Evolutionary conservation across 805 yeast species (phyloP).

Genomic region (Starmerella cellae): DNA sequence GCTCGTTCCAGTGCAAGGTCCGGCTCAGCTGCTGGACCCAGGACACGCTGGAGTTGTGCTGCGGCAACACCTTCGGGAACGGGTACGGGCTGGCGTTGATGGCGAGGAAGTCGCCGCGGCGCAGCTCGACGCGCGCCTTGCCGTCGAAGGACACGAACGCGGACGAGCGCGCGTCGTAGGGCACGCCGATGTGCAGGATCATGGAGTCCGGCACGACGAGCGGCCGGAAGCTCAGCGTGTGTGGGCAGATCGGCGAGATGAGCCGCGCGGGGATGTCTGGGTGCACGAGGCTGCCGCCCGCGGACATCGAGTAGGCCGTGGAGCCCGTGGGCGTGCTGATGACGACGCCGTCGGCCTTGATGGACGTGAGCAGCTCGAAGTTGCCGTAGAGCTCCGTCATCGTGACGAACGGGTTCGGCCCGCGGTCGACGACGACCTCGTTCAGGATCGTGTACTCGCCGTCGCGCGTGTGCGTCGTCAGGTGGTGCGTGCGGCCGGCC

Average conservation of each 20-base stretch:
- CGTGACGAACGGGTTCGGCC: slow-evolving; percentile 86
- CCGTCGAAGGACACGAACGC: slow-evolving; percentile 99
- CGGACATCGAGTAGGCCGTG: slow-evolving; percentile 87
- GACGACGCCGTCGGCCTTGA: slow-evolving; percentile 88
- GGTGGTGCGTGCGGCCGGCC: slow-evolving; percentile 23
- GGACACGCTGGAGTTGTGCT: slow-evolving; percentile 46
- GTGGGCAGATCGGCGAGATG: slow-evolving; percentile 94
- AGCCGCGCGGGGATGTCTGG: slow-evolving; percentile 88
- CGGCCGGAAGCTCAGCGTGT: slow-evolving; percentile 84
- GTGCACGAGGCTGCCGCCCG: slow-evolving; percentile 90
- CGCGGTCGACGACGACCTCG: slow-evolving; percentile 83
- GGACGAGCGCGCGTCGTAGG: slow-evolving; percentile 66
- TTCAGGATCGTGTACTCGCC: slow-evolving; percentile 56
- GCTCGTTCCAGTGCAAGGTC: slow-evolving; percentile 79
- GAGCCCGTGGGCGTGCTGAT: slow-evolving; percentile 94
- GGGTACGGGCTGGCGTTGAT: slow-evolving; percentile 80
- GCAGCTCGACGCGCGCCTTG: slow-evolving; percentile 65
- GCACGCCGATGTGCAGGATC: slow-evolving; percentile 69
- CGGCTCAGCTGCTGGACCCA: slow-evolving; percentile 68
- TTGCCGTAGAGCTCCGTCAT: slow-evolving; percentile 84
- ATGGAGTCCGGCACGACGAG: slow-evolving; percentile 87
- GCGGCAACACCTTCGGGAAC: slow-evolving; percentile 70
- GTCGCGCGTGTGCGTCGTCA: slow-evolving; percentile 20
- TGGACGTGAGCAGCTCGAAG: slow-evolving; percentile 68
- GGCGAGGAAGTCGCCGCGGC: slow-evolving; percentile 72